Evolutionary conservation across 148 eudicot genomes (phyloP).

Genomic region (Vaccinium darrowii): DNA sequence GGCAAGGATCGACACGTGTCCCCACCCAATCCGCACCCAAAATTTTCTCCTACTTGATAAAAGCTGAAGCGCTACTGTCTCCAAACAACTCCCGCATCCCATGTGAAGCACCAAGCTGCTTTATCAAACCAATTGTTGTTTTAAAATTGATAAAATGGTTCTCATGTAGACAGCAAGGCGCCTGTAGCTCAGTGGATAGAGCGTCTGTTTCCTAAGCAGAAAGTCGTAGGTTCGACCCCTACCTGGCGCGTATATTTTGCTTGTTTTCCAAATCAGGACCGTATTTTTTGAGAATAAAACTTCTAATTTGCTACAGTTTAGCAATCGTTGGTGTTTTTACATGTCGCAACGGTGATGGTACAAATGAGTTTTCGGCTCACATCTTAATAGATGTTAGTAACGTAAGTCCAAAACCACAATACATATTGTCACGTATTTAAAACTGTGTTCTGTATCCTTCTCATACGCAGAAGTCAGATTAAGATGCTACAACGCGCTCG

Average conservation of each 20-base stretch:
- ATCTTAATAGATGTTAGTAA: not conserved
- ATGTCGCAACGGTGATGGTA: not conserved
- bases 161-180: not conserved
- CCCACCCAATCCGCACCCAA: no score
- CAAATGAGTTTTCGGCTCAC: not conserved
- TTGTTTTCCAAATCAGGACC: no score
- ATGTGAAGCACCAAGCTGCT: not conserved
- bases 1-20: no score
- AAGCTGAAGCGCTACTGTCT: not conserved
- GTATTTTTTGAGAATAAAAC: not conserved
- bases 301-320: not conserved
- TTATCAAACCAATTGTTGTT: not conserved
- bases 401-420: not conserved
- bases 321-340: not conserved
- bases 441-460: not conserved
- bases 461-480: not conserved
- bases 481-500: not conserved
- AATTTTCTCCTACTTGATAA: not conserved
- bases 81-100: not conserved
- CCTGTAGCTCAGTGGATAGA: conserved; percentile 11
- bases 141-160: not conserved
- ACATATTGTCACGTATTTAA: not conserved
- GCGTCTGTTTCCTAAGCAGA: conserved; percentile 12
- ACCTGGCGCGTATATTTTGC: no score
- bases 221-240: conserved; percentile 7